Conservation (phyloP, 257 asterid species). For the Mentha longifolia region DNA sequence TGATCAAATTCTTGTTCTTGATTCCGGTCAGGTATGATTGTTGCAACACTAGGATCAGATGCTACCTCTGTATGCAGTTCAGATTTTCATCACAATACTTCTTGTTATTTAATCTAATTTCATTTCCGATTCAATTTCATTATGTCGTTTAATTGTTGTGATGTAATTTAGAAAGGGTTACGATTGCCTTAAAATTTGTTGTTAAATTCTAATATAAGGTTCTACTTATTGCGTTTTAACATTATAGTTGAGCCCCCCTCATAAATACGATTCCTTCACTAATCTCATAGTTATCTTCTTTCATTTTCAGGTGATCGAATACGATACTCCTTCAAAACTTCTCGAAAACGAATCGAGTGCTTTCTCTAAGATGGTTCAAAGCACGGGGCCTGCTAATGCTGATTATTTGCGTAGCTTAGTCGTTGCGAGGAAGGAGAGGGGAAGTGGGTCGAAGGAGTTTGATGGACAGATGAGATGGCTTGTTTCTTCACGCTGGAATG, state of each 20-base stretch:
- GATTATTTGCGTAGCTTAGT: slow-evolving; percentile 69
- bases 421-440: slow-evolving; percentile 42
- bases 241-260: no score
- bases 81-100: neutral
- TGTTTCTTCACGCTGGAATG: slow-evolving; percentile 56
- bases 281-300: no score
- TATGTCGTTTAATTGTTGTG: no score
- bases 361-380: slow-evolving; percentile 74
- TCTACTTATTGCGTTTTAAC: no score
- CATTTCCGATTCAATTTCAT: no score
- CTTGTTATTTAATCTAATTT: no score
- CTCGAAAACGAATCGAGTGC: slow-evolving; percentile 57
- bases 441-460: slow-evolving; percentile 25
- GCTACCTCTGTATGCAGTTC: neutral
- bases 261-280: no score
- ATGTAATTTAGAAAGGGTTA: no score
- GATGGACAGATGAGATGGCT: slow-evolving; percentile 49
- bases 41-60: neutral
- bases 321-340: slow-evolving; percentile 61
- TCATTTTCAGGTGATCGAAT: slow-evolving; percentile 58
- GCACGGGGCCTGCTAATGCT: slow-evolving; percentile 84
- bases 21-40: slow-evolving; percentile 65
- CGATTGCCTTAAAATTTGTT: no score
- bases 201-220: no score
- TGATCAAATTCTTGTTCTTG: slow-evolving; percentile 70